A percentile compares a stretch with the other conserved stretches of the same genome.
Evolutionary conservation across 2,329 filamentous ascomycete genomes (phyloP).

Genomic region (Venturia effusa): DNA sequence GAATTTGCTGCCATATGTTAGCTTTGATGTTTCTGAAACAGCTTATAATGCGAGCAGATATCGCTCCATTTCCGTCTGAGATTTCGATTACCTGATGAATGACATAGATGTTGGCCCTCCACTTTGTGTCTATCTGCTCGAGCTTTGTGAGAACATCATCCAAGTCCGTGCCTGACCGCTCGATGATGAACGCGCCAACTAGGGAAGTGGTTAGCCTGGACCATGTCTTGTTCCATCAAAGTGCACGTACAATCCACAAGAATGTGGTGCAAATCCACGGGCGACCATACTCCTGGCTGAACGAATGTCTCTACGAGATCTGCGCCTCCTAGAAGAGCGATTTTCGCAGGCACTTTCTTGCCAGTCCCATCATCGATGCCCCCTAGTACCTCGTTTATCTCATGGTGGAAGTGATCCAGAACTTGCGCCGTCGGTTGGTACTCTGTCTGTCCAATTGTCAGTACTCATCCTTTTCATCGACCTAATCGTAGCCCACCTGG

Average conservation of each 20-base stretch:
- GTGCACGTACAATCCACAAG: conserved; percentile 10
- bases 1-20: conserved; percentile 9
- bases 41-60: not conserved
- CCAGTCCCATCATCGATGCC: conserved; percentile 12
- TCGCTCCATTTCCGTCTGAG: not conserved
- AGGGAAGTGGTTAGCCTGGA: not conserved
- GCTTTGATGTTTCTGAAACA: not conserved
- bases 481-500: conserved; percentile 1
- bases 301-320: conserved; percentile 14
- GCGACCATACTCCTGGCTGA: conserved; percentile 13
- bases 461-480: not conserved
- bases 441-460: not conserved
- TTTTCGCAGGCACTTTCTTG: conserved; percentile 9
- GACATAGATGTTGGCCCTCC: conserved; percentile 12
- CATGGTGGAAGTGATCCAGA: conserved; percentile 12
- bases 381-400: conserved; percentile 12
- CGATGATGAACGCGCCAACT: conserved; percentile 13
- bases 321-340: conserved; percentile 12
- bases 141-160: conserved; percentile 11
- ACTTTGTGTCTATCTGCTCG: conserved; percentile 10
- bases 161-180: conserved; percentile 13
- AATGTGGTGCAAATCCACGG: conserved; percentile 13
- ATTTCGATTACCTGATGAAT: conserved; percentile 12
- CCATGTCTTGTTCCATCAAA: not conserved
- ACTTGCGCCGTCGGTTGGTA: conserved; percentile 13